Base-by-base conservation (phyloP, 805 yeast genomes). In the Lachancea quebecensis region DNA sequence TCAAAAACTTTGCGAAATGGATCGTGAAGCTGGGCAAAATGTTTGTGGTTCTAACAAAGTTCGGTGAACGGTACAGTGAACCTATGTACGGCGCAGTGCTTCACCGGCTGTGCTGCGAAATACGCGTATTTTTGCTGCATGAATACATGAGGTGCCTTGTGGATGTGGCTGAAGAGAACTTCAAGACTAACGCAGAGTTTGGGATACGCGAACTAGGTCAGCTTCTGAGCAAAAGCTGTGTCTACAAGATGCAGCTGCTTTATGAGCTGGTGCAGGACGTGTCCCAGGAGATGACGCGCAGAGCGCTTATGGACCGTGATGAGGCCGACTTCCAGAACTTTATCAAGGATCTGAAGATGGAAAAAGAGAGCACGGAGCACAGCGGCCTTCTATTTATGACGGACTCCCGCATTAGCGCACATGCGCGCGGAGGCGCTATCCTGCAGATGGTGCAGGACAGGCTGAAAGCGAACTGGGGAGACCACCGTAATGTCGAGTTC, bases 361-460 rank as follows among this genome's bases (percentile, higher is more conserved):
- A 68, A 41, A 44, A 60, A 18, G 42, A 42, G 4, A 11, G 11
- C 4, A 25, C 27, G 3, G 29, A 25, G 10, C 58, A 59, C 29
- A 60, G 65, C 17, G 67, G 67, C 44, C 53, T 70, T 18, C 52
- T 65, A 38, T 46, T 57, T 54, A 49, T 69, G 58, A 69, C 80
- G 0, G 85, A 82, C 55, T 69, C 75, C 2, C 60, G 73, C 9
- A 69, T 69, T 34, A 75, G 79, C 43, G 69, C 73, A 34, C 66
- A 70, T 17, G 83, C 82, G 16, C 85, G 84, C 64, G 98, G 99
- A 30, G 96, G 96, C 0, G 61, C 82, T 10, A 75, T 85, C 0
- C 63, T 91, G 33, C 69, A 75, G 42, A 68, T 84, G 1, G 68
- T 93, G 1, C 84, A 85, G 45, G 69, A 68, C 16, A 67, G 81